Base-by-base conservation (phyloP, 2,329 filamentous ascomycete species). In the Apiospora koreana region DNA sequence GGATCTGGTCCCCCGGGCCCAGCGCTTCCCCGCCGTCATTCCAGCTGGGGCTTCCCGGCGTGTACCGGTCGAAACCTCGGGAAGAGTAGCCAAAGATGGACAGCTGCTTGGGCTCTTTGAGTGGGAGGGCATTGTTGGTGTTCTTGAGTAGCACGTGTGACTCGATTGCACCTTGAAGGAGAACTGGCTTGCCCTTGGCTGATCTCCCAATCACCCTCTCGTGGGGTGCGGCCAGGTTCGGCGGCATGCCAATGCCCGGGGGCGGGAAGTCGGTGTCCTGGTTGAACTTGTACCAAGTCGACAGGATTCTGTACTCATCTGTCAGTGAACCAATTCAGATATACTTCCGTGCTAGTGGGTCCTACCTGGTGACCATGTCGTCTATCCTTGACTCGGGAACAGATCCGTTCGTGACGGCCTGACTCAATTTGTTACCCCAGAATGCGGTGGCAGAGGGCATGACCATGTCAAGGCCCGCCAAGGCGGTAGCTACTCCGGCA, bases 391-490 rank as follows among this genome's bases (percentile, higher is more conserved):
- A 80, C 70, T 87, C 82, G 0, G 88, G 80, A 0, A 93, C 80
- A 0, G 86, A 86, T 1, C 90, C 90, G 72, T 92, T 91, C 21
- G 83, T 82, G 21, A 93, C 86, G 0, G 90, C 87, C 4, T 84
- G 77, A 0, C 84, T 81, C 1, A 93, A 83, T 21, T 93, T 92
- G 4, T 77, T 72, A 16, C 82, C 80, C 85, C 85, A 88, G 68
- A 80, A 81, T 0, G 71, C 66, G 3, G 75, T 75, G 0, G 76
- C 80, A n/a, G 31, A 62, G 0, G 91, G 91, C 92, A 94, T 94
- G 14, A 86, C 87, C 87, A 93, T 89, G 76, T 94, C 92, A 38
- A 94, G 78, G 38, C 92, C 93, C 3, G 91, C 89, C 69, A 91
- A 80, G 1, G 91, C 85, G 5, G 86, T 86, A 0, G 86, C 86